These are phyloP conservation scores for Colletotrichum ledebouriae DNA, from an alignment of 2,329 filamentous ascomycete genomes.

Conservation along the genomic window DNA sequence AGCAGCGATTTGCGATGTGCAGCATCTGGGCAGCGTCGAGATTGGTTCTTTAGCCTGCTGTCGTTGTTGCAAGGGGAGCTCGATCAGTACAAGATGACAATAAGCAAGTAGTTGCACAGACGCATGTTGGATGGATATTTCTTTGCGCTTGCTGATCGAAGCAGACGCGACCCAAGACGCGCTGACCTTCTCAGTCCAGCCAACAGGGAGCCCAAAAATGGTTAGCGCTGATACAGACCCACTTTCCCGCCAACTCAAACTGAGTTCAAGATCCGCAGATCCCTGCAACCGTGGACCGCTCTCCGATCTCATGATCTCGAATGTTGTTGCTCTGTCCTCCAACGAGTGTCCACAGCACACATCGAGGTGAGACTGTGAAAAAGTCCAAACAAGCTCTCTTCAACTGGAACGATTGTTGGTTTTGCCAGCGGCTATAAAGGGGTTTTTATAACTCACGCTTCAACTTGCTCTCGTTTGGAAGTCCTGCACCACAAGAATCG, in stretches of 20 bases:
- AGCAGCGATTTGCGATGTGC: neutral
- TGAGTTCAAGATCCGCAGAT: constrained; percentile 4
- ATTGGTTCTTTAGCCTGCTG: too few species aligned
- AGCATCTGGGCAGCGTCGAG: neutral
- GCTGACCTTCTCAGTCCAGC: neutral
- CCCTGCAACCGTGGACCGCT: neutral
- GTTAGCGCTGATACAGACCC: constrained; percentile 4
- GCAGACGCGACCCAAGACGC: constrained; percentile 32
- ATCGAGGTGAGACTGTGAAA: too few species aligned
- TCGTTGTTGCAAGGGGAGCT: neutral
- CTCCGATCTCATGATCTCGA: neutral
- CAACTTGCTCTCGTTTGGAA: too few species aligned
- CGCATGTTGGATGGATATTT: neutral
- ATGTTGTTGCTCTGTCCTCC: neutral
- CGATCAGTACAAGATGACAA: too few species aligned
- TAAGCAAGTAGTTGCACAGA: constrained; percentile 3
- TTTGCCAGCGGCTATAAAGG: too few species aligned
- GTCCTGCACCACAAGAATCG: too few species aligned
- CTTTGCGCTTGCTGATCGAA: neutral
- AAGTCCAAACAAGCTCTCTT: too few species aligned
- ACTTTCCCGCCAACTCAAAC: neutral
- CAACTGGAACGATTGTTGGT: too few species aligned
- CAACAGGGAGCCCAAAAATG: neutral
- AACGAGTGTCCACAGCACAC: neutral
- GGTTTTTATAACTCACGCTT: too few species aligned